Evolutionary conservation across 1,284 basidiomycete species (phyloP).

Genomic region (Sanghuangporus weigelae): DNA sequence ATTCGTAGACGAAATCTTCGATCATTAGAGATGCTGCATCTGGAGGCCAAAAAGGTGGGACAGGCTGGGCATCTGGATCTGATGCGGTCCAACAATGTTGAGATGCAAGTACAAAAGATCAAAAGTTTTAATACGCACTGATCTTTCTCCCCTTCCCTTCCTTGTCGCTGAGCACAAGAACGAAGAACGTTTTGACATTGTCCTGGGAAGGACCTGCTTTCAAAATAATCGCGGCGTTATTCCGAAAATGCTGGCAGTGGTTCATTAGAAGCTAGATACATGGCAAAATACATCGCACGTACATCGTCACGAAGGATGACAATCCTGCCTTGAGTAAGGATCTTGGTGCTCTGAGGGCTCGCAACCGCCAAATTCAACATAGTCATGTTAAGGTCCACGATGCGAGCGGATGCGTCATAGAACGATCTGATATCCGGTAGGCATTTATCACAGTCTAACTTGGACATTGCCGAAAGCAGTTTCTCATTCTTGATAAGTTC

Average conservation of each 20-base stretch:
- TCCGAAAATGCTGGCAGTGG: conserved; percentile 67
- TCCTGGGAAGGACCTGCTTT: conserved; percentile 60
- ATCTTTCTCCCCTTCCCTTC: conserved; percentile 51
- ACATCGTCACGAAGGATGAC: conserved; percentile 83
- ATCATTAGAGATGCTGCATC: conserved; percentile 37
- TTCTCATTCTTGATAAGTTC: conserved; percentile 61
- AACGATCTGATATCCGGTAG: conserved; percentile 64
- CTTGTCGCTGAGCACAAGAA: conserved; percentile 73
- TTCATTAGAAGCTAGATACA: not conserved
- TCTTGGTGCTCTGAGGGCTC: conserved; percentile 65
- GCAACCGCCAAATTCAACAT: conserved; percentile 62
- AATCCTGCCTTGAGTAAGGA: conserved; percentile 71
- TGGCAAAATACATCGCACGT: conserved; percentile 25
- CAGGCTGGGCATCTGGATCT: conserved; percentile 53
- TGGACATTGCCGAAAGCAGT: conserved; percentile 58
- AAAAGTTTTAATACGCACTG: conserved; percentile 36
- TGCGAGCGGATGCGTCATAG: conserved; percentile 72
- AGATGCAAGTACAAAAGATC: not conserved
- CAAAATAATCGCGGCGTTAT: conserved; percentile 73
- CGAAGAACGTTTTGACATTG: conserved; percentile 56
- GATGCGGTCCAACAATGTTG: not conserved
- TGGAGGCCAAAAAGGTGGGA: conserved; percentile 77
- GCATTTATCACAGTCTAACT: conserved; percentile 69
- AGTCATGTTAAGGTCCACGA: conserved; percentile 62
- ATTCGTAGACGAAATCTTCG: conserved; percentile 63